Evolutionary conservation across 441 rosid species (phyloP), one percentile per base, ranked within the genome.

Genomic region (Isatis lusitanica): DNA sequence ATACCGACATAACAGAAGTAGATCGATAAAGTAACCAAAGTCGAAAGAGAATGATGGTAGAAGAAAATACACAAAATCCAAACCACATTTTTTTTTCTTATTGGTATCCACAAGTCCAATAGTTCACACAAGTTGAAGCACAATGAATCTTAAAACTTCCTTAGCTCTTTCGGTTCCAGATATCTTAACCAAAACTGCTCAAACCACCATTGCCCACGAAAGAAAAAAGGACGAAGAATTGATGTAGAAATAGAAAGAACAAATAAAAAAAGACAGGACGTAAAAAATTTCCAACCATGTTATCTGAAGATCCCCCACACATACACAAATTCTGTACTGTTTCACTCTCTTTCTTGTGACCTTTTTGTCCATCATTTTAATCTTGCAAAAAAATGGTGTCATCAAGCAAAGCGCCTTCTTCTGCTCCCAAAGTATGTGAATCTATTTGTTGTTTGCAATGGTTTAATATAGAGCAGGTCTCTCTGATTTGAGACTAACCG

Each of bases 131-230:
- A 53, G 59, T 12, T 43, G 33, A 68, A 63, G 30, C 53, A 68
- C 69, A 63, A 47, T 38, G 55, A 70, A 56, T 65, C 46, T 9
- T 68, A 10, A 7, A 63, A 55, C 31, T 62, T 30, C 38, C 46
- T 53, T 44, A 15, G 31, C 66, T 47, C 48, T 63, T 63, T 63
- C 9, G 51, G 50, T 69, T 53, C 46, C 46, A 53, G 16, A 61
- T 53, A 47, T 76, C 21, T 70, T 48, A 52, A 63, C 75, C 71
- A 76, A 76, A 76, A 76, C 79, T 70, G 75, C 72, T 64, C 75
- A 76, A 70, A 63, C 67, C 75, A 46, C 66, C 69, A 68, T 62
- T 63, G 60, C 63, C 78, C 78, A 28, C 56, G 38, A 35, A 9
- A 67, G 40, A 53, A 11, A 61, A 62, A 51, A 36, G 28, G 50